Percentiles rank a stretch among this genome's conserved stretches.
phyloP scores from a whole-genome alignment of 2,329 filamentous ascomycete genomes.

The Aspergillus pseudoterreus region DNA sequence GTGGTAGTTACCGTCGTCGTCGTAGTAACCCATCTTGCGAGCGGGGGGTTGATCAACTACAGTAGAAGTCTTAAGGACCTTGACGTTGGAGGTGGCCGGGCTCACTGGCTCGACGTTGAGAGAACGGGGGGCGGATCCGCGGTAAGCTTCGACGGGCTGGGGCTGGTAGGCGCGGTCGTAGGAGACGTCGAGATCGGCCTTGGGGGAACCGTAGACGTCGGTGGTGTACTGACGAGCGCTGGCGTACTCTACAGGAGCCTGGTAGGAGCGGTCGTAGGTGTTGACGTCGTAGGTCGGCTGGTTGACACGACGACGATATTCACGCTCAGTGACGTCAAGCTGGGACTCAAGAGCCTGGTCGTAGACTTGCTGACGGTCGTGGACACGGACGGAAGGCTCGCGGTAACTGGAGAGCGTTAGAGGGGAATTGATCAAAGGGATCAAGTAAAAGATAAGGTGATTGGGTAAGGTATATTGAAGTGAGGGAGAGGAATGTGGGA shows the following conservation, averaged over 20 bases:
- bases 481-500: conserved; percentile 1
- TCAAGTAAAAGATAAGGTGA: conserved; percentile 11
- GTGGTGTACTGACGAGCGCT: conserved; percentile 18
- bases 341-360: conserved; percentile 45
- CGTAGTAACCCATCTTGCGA: conserved; percentile 75
- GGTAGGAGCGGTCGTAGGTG: conserved; percentile 19
- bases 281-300: conserved; percentile 49
- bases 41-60: conserved; percentile 52
- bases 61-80: conserved; percentile 45
- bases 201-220: conserved; percentile 18
- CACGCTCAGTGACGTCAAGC: conserved; percentile 54
- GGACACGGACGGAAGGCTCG: conserved; percentile 50
- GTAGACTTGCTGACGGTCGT: conserved; percentile 39
- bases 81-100: conserved; percentile 43
- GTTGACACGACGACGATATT: conserved; percentile 62
- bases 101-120: conserved; percentile 31
- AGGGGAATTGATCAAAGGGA: conserved; percentile 6
- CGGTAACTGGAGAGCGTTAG: conserved; percentile 47
- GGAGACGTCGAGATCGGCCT: conserved; percentile 22
- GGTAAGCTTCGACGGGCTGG: conserved; percentile 42
- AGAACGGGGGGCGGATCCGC: conserved; percentile 30
- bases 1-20: conserved; percentile 73
- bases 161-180: conserved; percentile 28
- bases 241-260: conserved; percentile 14
- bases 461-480: conserved; percentile 8